Conservation (phyloP, 2,329 filamentous ascomycete genomes). For the Uncinocarpus reesii region DNA sequence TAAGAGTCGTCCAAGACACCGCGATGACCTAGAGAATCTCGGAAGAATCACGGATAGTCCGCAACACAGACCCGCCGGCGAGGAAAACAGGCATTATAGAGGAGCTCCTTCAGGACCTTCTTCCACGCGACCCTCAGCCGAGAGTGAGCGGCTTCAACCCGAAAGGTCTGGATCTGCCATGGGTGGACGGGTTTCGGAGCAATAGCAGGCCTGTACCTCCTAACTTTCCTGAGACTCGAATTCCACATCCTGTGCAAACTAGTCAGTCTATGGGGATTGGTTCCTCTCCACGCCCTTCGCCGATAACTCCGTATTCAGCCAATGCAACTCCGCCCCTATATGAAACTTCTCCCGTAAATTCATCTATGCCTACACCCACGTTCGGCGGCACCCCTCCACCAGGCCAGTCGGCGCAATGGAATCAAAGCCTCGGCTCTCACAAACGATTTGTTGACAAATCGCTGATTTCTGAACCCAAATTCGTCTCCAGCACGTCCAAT, state of each 20-base stretch:
- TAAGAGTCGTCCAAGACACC: slow-evolving; percentile 43
- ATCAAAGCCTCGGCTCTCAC: slow-evolving; percentile 27
- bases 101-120: slow-evolving; percentile 24
- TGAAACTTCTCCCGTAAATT: slow-evolving; percentile 36
- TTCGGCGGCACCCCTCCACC: slow-evolving; percentile 9
- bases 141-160: slow-evolving; percentile 22
- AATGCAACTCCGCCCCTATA: slow-evolving; percentile 46
- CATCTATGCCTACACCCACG: slow-evolving; percentile 26
- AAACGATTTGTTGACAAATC: slow-evolving; percentile 52
- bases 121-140: slow-evolving; percentile 31
- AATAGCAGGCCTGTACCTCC: slow-evolving; percentile 27
- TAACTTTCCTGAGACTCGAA: slow-evolving; percentile 21
- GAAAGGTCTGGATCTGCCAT: slow-evolving; percentile 28
- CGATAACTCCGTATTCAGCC: slow-evolving; percentile 41
- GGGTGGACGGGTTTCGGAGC: slow-evolving; percentile 32
- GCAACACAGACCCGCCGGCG: slow-evolving; percentile 22
- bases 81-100: slow-evolving; percentile 23
- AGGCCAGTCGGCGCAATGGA: slow-evolving; percentile 18
- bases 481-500: slow-evolving; percentile 45
- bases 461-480: slow-evolving; percentile 52
- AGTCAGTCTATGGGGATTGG: slow-evolving; percentile 30
- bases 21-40: slow-evolving; percentile 46
- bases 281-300: slow-evolving; percentile 35
- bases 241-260: slow-evolving; percentile 19
- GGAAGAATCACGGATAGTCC: slow-evolving; percentile 34